Evolutionary conservation across 2,329 filamentous ascomycete species (phyloP).

Genomic region (Diaporthe eres): DNA sequence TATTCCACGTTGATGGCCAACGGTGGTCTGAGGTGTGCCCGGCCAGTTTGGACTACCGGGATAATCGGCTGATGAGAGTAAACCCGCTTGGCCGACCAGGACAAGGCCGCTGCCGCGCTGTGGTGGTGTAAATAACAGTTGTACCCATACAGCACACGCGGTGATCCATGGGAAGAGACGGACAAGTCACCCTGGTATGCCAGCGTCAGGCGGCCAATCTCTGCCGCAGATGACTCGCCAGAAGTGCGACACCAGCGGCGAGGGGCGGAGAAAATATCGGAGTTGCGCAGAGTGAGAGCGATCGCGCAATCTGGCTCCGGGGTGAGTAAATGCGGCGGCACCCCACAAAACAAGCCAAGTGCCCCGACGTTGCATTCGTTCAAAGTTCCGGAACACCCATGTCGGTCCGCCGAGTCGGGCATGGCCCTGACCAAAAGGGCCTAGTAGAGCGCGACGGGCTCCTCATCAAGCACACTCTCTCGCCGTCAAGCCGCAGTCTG

Average conservation of each 20-base stretch:
- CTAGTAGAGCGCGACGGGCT: background rate
- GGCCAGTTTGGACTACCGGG: conserved; percentile 9
- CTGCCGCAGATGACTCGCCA: conserved; percentile 11
- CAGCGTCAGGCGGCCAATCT: conserved; percentile 2
- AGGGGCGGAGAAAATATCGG: conserved; percentile 48
- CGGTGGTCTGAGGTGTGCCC: background rate
- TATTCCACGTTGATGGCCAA: background rate
- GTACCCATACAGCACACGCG: background rate
- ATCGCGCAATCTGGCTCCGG: conserved; percentile 40
- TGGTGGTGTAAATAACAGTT: background rate
- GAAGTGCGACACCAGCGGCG: background rate
- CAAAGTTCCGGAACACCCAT: conserved; percentile 13
- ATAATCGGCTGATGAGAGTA: conserved; percentile 15
- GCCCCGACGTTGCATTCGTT: conserved; percentile 46
- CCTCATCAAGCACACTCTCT: background rate
- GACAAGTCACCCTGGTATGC: background rate
- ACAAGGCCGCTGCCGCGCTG: background rate
- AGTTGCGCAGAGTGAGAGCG: conserved; percentile 26
- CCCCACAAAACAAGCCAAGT: conserved; percentile 40
- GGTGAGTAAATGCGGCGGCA: conserved; percentile 42
- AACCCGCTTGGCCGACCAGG: conserved; percentile 22
- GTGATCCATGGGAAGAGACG: background rate
- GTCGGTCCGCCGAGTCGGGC: conserved; percentile 17
- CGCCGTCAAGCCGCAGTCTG: background rate
- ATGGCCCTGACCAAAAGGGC: conserved; percentile 6